Evolutionary conservation across 305 asterid species (phyloP), one percentile per base, ranked within the genome.

Genomic region (Fraxinus paxiana): DNA sequence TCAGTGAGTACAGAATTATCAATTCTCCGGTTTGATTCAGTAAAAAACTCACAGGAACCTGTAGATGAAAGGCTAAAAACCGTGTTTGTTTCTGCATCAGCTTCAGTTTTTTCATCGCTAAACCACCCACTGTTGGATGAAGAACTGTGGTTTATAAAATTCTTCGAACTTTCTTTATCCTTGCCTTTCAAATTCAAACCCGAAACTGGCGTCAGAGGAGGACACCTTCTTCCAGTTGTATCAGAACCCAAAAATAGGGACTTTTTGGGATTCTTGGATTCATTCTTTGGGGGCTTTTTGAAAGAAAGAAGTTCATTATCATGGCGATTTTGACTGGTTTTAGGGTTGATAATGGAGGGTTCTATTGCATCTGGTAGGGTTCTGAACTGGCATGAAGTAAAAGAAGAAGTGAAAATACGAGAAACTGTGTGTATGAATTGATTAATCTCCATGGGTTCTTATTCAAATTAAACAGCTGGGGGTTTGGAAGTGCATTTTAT

Each of bases 71-170:
- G 83, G 18, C 73, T 65, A 26, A 65, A 26, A 65, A 65, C 12
- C 28, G 18, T 65, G 73, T 65, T 65, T 8, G 85, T 82, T 30
- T 87, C 86, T 37, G 75, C 79, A 34, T 81, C 86, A 41, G 41
- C 65, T 54, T 54, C 65, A 17, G 65, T 61, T 61, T 22, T 61
- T 61, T 61, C 31, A 0, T 61, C 31, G 31, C 70, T 91, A 67
- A 93, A 93, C 91, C 88, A 89, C 4, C 90, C 91, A 69, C 89
- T 76, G 83, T 87, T 85, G 0, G 96, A 89, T 1, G 97, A 85
- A 6, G 87, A 84, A 73, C 88, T 85, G 2, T 56, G 83, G 73
- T 31, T 65, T 65, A 26, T 65, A 26, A 65, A 48, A 6, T 20
- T 61, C 31, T 61, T n/a, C 10, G 70, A 77, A 20, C 12, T 65